Evolutionary conservation across 306 rosid species (phyloP), one percentile per base, ranked within the genome.

Genomic region (Dicorynia guianensis): DNA sequence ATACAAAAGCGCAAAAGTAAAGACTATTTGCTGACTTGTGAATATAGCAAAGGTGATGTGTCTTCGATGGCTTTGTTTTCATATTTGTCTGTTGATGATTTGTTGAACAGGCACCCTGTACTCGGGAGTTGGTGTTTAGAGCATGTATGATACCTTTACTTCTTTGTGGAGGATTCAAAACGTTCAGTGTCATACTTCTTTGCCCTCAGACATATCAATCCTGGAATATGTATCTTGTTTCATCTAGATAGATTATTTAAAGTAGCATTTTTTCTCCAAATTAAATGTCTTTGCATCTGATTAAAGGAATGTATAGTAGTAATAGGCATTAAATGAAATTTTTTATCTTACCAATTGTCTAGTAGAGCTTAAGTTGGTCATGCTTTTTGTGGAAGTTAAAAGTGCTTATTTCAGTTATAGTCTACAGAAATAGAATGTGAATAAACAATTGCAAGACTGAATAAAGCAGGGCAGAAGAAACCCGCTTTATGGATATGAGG

Each of bases 91-190:
- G 55, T 44, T 20, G 30, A 18, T 78, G 43, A 44, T 78, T 55
- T 59, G 40, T 76, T 81, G 74, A 76, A 80, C 96, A 95, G 99
- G 99, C 97, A 69, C 99, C 97, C 60, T 15, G 89, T 67, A 92
- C 97, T 0, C 96, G 90, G 82, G 97, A 95, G 82, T 69, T 95
- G 97, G 99, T 95, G 75, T 92, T 95, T 83, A 82, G 99, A 75
- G 97, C 99, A 2, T 92, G 96, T 81, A 95, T 90, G 99, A 85
- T 95, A 82, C 97, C 99, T 5, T 79, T 92, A 73, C 99, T 95
- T 79, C 89, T 92, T 36, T 95, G 96, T 65, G 96, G 93, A 83
- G 99, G 97, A 83, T 88, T 95, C 73, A 82, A 81, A 58, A 69
- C 88, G 33, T 61, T 54, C 76, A 87, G 56, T n/a, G 83, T 83